These are phyloP conservation scores for Phyllostachys edulis DNA, from an alignment of 176 grass and related monocot species.

Conservation along the genomic window DNA sequence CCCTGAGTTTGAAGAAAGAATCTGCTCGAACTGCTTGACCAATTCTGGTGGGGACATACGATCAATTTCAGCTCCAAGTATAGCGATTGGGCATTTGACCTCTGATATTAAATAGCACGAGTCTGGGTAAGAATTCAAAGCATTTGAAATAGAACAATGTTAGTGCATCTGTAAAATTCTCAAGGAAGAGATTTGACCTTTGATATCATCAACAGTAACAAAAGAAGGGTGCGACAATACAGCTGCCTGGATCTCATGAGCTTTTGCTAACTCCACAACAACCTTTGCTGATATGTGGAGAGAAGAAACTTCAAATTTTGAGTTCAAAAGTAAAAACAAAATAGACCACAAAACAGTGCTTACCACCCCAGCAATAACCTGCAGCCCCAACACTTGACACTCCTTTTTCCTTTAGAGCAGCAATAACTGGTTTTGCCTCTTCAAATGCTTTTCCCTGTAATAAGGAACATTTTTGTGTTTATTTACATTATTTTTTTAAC, in stretches of 20 bases:
- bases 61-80: constrained; percentile 69
- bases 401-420: constrained; percentile 66
- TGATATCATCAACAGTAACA: constrained; percentile 61
- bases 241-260: constrained; percentile 48
- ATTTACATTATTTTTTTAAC: background rate
- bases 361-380: constrained; percentile 88
- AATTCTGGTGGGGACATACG: constrained; percentile 46
- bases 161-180: background rate
- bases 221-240: constrained; percentile 63
- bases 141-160: background rate
- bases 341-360: background rate
- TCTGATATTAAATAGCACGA: constrained; percentile 21
- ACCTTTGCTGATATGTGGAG: constrained; percentile 42
- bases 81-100: constrained; percentile 48
- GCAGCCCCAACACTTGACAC: constrained; percentile 54
- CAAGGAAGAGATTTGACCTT: constrained; percentile 25
- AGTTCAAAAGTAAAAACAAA: background rate
- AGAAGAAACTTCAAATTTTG: background rate
- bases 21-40: constrained; percentile 60
- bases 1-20: constrained; percentile 50
- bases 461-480: background rate
- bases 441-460: constrained; percentile 48
- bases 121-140: background rate
- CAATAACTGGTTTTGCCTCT: constrained; percentile 64
- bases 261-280: constrained; percentile 58